phyloP scores from a whole-genome alignment of 2,329 filamentous ascomycete genomes.

The Fusarium sarcochroum region DNA sequence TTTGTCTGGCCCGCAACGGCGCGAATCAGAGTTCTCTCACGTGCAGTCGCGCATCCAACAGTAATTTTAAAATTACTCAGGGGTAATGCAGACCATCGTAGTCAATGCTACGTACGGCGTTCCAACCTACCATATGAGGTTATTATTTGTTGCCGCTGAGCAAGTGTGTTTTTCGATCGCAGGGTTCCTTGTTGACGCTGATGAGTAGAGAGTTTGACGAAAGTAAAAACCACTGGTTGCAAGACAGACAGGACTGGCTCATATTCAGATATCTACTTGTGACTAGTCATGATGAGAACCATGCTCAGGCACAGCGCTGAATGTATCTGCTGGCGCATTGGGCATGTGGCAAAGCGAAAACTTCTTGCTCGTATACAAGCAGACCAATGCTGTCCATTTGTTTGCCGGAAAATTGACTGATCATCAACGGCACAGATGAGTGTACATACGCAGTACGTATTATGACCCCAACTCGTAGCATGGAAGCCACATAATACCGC shows the following conservation, averaged over 20 bases:
- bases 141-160: constrained; percentile 14
- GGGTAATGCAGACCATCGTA: constrained; percentile 39
- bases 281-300: constrained; percentile 8
- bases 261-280: background rate
- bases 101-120: constrained; percentile 40
- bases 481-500: constrained; percentile 15
- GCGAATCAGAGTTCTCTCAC: constrained; percentile 36
- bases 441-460: no score
- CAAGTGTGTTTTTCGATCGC: constrained; percentile 15
- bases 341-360: constrained; percentile 2
- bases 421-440: constrained; percentile 8
- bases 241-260: background rate
- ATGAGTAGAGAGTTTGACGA: constrained; percentile 6
- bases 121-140: constrained; percentile 17
- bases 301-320: background rate
- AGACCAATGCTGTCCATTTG: constrained; percentile 1
- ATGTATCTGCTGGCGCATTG: background rate
- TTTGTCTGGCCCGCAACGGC: constrained; percentile 29
- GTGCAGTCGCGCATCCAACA: constrained; percentile 21
- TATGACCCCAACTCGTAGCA: constrained; percentile 17
- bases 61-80: constrained; percentile 47
- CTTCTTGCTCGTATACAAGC: background rate
- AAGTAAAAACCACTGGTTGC: constrained; percentile 6
- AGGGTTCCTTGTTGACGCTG: constrained; percentile 6
- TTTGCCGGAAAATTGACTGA: constrained; percentile 10